Percentiles rank a stretch among this genome's conserved stretches.
Conservation (phyloP, 2,329 filamentous ascomycete species). For the Chaetoscypha palmicola region DNA sequence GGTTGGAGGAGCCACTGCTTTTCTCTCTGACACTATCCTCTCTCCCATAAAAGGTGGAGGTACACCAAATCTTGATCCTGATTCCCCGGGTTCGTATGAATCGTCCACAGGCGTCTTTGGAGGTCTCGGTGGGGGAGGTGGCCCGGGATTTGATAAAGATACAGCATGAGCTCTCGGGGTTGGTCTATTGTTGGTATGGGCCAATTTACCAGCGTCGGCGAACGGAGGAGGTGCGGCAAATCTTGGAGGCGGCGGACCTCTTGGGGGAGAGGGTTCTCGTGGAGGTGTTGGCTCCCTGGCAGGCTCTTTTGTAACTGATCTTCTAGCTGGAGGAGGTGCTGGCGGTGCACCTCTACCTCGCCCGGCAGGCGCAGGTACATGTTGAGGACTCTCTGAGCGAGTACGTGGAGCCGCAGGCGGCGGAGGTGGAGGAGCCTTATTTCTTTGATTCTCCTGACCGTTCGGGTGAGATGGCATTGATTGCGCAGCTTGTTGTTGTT, state of each 20-base stretch:
- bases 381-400: constrained; percentile 28
- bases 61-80: constrained; percentile 58
- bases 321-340: constrained; percentile 54
- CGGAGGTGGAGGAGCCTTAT: constrained; percentile 51
- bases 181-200: constrained; percentile 44
- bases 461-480: constrained; percentile 34
- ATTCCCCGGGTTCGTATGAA: constrained; percentile 40
- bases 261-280: constrained; percentile 62
- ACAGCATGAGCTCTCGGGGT: constrained; percentile 40
- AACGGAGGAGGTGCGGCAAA: constrained; percentile 85
- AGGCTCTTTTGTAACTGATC: constrained; percentile 45
- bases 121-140: constrained; percentile 61
- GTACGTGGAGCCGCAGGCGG: constrained; percentile 40
- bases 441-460: constrained; percentile 37
- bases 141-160: constrained; percentile 48
- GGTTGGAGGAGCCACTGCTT: constrained; percentile 63
- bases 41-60: constrained; percentile 73
- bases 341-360: constrained; percentile 37
- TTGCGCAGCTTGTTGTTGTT: constrained; percentile 41
- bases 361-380: constrained; percentile 17
- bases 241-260: constrained; percentile 50
- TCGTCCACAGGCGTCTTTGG: constrained; percentile 68
- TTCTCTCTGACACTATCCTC: constrained; percentile 33
- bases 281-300: constrained; percentile 51
- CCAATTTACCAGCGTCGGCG: constrained; percentile 83